These are phyloP conservation scores for Buxus sempervirens DNA, from an alignment of 164 flowering plant genomes.

Conservation along the genomic window DNA sequence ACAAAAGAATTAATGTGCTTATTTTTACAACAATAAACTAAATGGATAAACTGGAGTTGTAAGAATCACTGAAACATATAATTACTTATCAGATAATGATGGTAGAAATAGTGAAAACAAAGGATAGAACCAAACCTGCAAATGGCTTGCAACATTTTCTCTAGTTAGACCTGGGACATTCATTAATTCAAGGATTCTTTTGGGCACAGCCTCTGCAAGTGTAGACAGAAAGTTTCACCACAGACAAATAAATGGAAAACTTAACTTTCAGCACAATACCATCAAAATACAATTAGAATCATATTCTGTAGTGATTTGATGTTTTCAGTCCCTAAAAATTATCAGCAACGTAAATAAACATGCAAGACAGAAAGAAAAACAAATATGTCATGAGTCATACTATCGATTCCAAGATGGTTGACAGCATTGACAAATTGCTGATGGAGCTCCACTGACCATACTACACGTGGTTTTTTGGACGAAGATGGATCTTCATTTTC, in stretches of 20 bases:
- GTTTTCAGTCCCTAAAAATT: not conserved
- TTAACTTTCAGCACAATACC: not conserved
- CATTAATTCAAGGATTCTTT: slow-evolving; percentile 88
- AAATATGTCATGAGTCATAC: no score
- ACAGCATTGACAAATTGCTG: slow-evolving; percentile 88
- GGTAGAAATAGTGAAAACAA: not conserved
- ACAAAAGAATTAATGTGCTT: no score
- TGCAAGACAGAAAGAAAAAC: slow-evolving; percentile 3
- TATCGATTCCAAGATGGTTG: slow-evolving; percentile 89
- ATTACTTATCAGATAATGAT: no score
- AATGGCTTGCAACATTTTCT: slow-evolving; percentile 93
- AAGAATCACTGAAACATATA: no score
- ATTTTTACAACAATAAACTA: no score
- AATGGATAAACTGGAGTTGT: no score
- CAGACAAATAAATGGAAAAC: not conserved
- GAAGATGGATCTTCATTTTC: slow-evolving; percentile 64
- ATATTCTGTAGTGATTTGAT: not conserved
- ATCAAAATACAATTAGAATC: not conserved
- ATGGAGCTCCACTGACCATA: slow-evolving; percentile 91
- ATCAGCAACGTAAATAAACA: not conserved
- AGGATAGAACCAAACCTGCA: slow-evolving; percentile 55
- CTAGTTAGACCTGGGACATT: slow-evolving; percentile 85
- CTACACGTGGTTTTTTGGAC: slow-evolving; percentile 87
- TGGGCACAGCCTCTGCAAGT: slow-evolving; percentile 95
- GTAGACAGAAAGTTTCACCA: slow-evolving; percentile 8